phyloP scores from a whole-genome alignment of 352 stramenopile genomes.

The Globisporangium parvum region DNA sequence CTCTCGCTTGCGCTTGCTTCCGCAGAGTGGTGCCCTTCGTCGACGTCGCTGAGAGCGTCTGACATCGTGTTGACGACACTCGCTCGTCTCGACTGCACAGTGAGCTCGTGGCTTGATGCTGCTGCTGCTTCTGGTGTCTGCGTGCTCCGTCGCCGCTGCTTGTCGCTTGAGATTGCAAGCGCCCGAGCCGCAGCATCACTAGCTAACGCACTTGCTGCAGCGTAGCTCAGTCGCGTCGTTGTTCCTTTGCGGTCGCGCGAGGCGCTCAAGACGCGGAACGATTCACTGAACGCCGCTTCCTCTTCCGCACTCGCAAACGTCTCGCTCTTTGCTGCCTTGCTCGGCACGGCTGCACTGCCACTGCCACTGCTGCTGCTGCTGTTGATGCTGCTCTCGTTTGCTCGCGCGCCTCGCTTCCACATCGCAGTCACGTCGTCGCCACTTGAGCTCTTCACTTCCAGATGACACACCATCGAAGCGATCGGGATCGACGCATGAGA shows the following conservation, averaged over 20 bases:
- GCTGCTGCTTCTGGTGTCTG: not conserved
- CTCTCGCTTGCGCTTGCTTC: not conserved
- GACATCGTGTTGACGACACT: not conserved
- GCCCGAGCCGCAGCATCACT: not conserved
- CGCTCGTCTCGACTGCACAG: too few species aligned
- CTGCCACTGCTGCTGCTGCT: not conserved
- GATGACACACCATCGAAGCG: not conserved
- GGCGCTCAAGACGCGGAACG: conserved; percentile 28
- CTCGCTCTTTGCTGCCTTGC: conserved; percentile 9
- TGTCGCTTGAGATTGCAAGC: not conserved
- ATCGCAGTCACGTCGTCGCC: conserved; percentile 11
- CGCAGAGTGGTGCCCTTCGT: not conserved
- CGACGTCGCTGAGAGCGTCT: not conserved
- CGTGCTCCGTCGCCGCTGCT: not conserved
- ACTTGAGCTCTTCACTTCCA: not conserved
- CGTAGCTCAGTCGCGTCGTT: not conserved
- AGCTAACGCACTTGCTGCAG: not conserved
- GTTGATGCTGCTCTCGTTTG: not conserved
- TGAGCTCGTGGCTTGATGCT: not conserved
- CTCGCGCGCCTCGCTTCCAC: conserved; percentile 38
- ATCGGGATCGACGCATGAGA: not conserved
- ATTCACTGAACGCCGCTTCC: conserved; percentile 23
- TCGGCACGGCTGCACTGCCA: not conserved
- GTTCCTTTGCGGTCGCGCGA: conserved; percentile 11
- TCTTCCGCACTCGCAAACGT: conserved; percentile 24